These are phyloP conservation scores for Xylaria arbuscula DNA, from an alignment of 2,329 filamentous ascomycete species.

Conservation along the genomic window DNA sequence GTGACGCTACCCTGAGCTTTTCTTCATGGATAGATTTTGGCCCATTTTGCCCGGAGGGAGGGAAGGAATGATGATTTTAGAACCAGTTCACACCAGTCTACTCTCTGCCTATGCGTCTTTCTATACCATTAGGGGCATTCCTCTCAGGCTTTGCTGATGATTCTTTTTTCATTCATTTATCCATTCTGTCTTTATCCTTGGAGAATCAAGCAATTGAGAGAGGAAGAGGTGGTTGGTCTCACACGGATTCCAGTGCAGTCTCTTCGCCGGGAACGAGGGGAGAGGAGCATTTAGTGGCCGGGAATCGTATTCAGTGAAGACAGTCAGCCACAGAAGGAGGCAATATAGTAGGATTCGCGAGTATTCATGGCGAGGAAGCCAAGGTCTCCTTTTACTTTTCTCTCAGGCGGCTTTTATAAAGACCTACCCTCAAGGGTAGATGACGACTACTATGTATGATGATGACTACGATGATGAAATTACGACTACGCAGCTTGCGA, in stretches of 20 bases:
- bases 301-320: constrained; percentile 24
- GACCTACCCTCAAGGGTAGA: constrained; percentile 47
- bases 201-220: background rate
- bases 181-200: background rate
- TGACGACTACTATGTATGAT: constrained; percentile 41
- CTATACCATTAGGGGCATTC: constrained; percentile 1
- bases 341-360: constrained; percentile 27
- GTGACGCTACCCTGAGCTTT: constrained; percentile 14
- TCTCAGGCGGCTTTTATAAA: constrained; percentile 39
- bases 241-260: constrained; percentile 13
- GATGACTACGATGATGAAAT: constrained; percentile 46
- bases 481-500: constrained; percentile 45
- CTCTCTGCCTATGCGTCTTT: constrained; percentile 8
- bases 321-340: constrained; percentile 19
- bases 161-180: constrained; percentile 6
- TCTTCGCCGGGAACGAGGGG: constrained; percentile 13
- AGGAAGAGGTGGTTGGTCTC: background rate
- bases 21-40: constrained; percentile 33
- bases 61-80: constrained; percentile 30
- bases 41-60: constrained; percentile 19
- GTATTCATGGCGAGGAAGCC: constrained; percentile 30
- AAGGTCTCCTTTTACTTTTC: constrained; percentile 24
- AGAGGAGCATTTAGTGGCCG: constrained; percentile 15
- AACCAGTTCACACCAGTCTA: constrained; percentile 21
- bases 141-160: constrained; percentile 12